These are phyloP conservation scores for Mycena capillaripes DNA, from an alignment of 768 basidiomycete genomes.

Conservation along the genomic window DNA sequence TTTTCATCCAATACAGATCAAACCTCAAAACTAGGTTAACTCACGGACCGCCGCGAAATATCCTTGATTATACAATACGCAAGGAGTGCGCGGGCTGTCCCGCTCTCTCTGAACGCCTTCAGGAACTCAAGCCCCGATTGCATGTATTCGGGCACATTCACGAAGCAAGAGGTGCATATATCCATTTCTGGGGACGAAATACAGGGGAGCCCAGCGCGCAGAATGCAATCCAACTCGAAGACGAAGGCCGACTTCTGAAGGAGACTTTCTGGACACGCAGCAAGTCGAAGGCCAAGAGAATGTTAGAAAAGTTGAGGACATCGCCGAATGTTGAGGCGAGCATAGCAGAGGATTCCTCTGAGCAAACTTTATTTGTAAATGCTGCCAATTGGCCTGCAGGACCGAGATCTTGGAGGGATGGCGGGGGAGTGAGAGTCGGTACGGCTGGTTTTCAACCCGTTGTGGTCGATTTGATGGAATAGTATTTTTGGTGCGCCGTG, in stretches of 20 bases:
- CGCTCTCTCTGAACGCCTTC: slow-evolving; percentile 57
- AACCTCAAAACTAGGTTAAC: slow-evolving; percentile 22
- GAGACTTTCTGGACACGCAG: background rate
- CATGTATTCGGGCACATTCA: slow-evolving; percentile 80
- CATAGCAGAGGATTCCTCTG: background rate
- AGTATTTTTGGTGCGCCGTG: no score
- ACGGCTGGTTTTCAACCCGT: background rate
- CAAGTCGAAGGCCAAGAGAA: background rate
- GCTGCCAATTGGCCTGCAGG: background rate
- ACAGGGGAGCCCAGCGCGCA: slow-evolving; percentile 1
- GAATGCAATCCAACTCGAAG: background rate
- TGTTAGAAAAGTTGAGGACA: background rate
- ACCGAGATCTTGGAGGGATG: background rate
- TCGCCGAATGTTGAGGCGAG: background rate
- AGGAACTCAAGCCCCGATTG: slow-evolving; percentile 57
- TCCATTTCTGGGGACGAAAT: slow-evolving; percentile 54
- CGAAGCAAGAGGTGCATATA: slow-evolving; percentile 66
- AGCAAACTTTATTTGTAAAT: background rate
- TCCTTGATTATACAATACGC: slow-evolving; percentile 63
- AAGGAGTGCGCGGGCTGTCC: slow-evolving; percentile 65
- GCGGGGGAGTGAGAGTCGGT: background rate
- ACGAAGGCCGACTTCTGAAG: background rate
- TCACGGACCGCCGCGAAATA: slow-evolving; percentile 70
- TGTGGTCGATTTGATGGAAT: background rate
- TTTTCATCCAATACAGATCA: no score